Conservation (phyloP, 2,329 filamentous ascomycete species). For the Claviceps sp. region DNA sequence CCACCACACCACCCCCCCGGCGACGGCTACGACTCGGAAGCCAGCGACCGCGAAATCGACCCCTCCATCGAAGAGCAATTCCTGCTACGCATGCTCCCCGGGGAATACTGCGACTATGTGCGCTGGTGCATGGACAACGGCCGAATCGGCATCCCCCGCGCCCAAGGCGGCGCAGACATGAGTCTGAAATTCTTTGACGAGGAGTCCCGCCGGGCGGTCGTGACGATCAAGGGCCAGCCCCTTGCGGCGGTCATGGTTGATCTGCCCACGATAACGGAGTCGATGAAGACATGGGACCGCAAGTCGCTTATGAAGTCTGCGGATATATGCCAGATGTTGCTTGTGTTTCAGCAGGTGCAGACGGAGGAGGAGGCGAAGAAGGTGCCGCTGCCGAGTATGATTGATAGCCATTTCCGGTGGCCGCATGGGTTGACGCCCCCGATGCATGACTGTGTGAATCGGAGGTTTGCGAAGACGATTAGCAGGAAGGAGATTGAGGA, state of each 20-base stretch:
- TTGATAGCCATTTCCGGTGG: conserved; percentile 59
- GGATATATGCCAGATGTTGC: conserved; percentile 79
- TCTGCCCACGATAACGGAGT: conserved; percentile 74
- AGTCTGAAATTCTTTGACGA: conserved; percentile 65
- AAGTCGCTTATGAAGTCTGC: conserved; percentile 80
- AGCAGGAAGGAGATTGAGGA: conserved; percentile 75
- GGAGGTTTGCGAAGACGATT: conserved; percentile 71
- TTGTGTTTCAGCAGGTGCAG: conserved; percentile 57
- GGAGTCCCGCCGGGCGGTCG: conserved; percentile 58
- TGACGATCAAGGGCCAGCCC: conserved; percentile 54
- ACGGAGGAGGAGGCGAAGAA: conserved; percentile 52
- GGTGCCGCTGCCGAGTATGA: conserved; percentile 56
- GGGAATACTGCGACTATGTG: conserved; percentile 75
- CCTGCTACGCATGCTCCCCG: conserved; percentile 75
- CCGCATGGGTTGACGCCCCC: conserved; percentile 80
- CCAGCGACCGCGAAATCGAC: conserved; percentile 77
- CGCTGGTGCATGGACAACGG: conserved; percentile 62
- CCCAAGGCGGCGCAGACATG: conserved; percentile 61
- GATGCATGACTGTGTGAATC: conserved; percentile 72
- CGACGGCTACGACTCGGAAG: conserved; percentile 92
- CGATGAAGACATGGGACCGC: conserved; percentile 87
- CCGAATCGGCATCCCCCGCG: conserved; percentile 54
- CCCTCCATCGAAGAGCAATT: conserved; percentile 84
- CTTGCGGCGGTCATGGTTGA: conserved; percentile 75
- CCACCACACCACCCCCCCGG: conserved; percentile 58